Evolutionary conservation across 768 basidiomycete species (phyloP), one percentile per base, ranked within the genome.

Genomic region (Suillus tomentosus): DNA sequence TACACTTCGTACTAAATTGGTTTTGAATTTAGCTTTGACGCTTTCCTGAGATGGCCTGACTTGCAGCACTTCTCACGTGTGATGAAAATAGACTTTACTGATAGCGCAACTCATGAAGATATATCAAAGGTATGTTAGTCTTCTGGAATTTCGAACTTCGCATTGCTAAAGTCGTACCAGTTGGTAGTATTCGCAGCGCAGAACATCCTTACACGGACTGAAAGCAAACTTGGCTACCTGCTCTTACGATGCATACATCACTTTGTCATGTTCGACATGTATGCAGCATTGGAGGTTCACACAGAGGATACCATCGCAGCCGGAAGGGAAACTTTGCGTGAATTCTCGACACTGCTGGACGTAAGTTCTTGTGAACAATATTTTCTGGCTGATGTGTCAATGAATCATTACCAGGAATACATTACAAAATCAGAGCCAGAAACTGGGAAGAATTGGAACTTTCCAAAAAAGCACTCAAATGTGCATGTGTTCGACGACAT

Each of bases 401-500:
- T 34, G 3, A 37, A 10, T 15, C 13, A 50, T n/a, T 31, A 63
- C 53, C 6, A 65, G 54, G 37, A 55, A 40, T 62, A 65, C 45
- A 39, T 27, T 2, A 22, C 37, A 27, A 62, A 62, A 45, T 31
- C 54, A 31, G 24, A 34, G 3, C 34, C 27, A 3, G 54, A 61
- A 10, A 27, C n/a, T 5, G 17, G 10, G 31, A 68, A 66, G 75
- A 74, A 62, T 22, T 77, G 74, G 72, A 68, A 76, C 37, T 78
- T 78, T 47, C 76, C 73, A 0, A 79, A 79, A 63, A 50, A 66
- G 0, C 78, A 80, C 42, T 63, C 64, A 1, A 71, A 76, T 17
- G n/a, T 56, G 8, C 78, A 81, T 63, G 27, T 74, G 0, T 75
- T 78, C 36, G 61, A 68, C 6, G 73, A 79, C 43, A 78, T 81